A percentile compares a stretch with the other conserved stretches of the same genome.
Conservation (phyloP, 2,329 filamentous ascomycete species). For the Celoporthe dispersa region DNA sequence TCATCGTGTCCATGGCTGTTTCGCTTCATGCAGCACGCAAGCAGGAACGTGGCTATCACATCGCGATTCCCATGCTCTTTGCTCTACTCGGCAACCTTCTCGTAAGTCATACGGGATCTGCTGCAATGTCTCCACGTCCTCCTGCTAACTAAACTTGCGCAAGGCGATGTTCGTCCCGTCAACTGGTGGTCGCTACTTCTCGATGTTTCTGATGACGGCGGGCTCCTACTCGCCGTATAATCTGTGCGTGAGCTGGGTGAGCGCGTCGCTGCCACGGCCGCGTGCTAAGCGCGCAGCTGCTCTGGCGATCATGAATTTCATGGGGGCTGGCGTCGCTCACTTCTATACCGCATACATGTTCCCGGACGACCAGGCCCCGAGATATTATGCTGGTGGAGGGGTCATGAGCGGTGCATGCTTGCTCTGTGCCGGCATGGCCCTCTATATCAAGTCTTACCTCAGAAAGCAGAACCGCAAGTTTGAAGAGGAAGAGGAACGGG, state of each 20-base stretch:
- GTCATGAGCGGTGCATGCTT: background rate
- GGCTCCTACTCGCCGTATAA: slow-evolving; percentile 31
- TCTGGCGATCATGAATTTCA: background rate
- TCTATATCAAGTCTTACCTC: background rate
- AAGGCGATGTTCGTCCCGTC: background rate
- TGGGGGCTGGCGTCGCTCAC: background rate
- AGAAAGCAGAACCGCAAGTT: background rate
- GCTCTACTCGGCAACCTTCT: background rate
- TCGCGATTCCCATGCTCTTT: background rate
- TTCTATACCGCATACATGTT: background rate
- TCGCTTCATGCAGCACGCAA: background rate
- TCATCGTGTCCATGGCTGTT: background rate
- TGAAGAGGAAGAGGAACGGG: background rate
- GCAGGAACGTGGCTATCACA: background rate
- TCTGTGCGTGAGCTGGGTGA: slow-evolving; percentile 32
- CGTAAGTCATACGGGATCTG: background rate
- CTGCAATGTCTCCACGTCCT: background rate
- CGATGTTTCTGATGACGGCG: slow-evolving; percentile 33
- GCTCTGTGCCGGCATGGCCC: background rate
- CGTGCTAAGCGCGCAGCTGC: slow-evolving; percentile 32
- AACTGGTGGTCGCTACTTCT: background rate
- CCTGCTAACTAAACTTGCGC: background rate
- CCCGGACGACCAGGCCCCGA: background rate
- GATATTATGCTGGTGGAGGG: background rate
- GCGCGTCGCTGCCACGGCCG: slow-evolving; percentile 34